Conservation (phyloP, 2,329 filamentous ascomycete species). For the Verticillium dahliae region DNA sequence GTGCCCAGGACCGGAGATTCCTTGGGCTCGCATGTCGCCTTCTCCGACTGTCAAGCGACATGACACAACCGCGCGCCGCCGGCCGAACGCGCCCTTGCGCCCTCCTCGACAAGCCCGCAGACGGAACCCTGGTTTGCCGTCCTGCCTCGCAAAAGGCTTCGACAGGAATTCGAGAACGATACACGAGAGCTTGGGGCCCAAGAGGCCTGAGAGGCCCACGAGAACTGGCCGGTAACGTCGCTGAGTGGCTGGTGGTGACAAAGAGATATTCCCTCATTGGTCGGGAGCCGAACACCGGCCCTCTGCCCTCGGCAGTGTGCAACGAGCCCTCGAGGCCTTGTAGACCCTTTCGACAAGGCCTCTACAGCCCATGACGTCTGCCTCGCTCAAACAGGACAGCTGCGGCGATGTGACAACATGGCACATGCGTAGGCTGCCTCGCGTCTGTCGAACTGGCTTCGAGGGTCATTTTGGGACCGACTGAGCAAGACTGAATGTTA, state of each 20-base stretch:
- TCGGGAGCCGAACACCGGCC: slow-evolving; percentile 2
- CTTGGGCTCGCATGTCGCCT: background rate
- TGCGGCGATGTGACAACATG: background rate
- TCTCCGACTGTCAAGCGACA: background rate
- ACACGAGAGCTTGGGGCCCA: background rate
- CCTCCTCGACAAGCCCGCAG: background rate
- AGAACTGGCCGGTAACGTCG: slow-evolving; percentile 11
- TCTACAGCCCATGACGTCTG: background rate
- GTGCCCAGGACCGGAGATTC: background rate
- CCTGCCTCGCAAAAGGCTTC: background rate
- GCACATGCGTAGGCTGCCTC: background rate
- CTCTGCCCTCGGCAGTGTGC: background rate
- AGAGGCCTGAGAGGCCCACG: background rate
- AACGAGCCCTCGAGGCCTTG: background rate
- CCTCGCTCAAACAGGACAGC: background rate
- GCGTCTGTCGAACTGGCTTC: background rate
- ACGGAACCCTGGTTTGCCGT: background rate
- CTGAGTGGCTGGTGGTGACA: slow-evolving; percentile 13
- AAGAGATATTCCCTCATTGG: slow-evolving; percentile 12
- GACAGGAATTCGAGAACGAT: background rate
- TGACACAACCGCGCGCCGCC: background rate
- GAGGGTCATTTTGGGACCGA: background rate
- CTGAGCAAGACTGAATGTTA: background rate
- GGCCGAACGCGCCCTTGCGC: background rate
- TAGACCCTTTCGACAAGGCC: background rate